Base-by-base conservation (phyloP, 306 rosid species). In the Psophocarpus tetragonolobus region DNA sequence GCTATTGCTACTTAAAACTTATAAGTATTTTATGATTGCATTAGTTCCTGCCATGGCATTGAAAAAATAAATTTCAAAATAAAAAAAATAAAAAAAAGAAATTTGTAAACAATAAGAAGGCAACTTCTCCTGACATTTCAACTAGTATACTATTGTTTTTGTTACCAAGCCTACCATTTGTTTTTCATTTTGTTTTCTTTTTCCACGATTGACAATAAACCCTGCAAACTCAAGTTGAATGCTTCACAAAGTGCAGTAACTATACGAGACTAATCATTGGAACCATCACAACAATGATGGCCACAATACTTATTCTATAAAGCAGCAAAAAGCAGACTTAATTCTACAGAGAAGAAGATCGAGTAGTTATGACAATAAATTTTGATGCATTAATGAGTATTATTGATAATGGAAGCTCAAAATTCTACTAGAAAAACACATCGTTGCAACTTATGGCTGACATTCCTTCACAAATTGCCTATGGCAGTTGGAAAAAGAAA, bases 251-350 rank as follows among this genome's bases (percentile, higher is more conserved):
- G 57, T 32, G 10, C 42, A 67, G 6, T 5, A 42, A 20, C 29
- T 58, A 13, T 45, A 47, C 23, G 14, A 72, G 30, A 38, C 69
- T 42, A 73, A 74, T 32, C 33, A 17, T 20, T 36, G 53, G 12
- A 48, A 47, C 38, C 57, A 35, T 56, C 57, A 3, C 4, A 13
- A 1, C 45, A 13, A 18, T 26, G 8, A 10, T 35, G 30, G 30
- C 24, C 71, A 63, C n/a, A 33, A 33, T 8, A 35, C 26, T 17
- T 64, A 64, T 18, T 20, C 48, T 17, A 75, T 75, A 18, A 48
- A 73, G 74, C 36, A 47, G 54, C 65, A 29, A 13, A 29, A 60
- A 30, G 6, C 60, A 71, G 18, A 54, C 74, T 84, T 8, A 26
- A 12, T 71, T 57, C 26, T 8, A 71, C 21, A 18, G n/a, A 62